Base-by-base conservation (phyloP, 2,329 filamentous ascomycete genomes). In the Penicillium hesseltinei region DNA sequence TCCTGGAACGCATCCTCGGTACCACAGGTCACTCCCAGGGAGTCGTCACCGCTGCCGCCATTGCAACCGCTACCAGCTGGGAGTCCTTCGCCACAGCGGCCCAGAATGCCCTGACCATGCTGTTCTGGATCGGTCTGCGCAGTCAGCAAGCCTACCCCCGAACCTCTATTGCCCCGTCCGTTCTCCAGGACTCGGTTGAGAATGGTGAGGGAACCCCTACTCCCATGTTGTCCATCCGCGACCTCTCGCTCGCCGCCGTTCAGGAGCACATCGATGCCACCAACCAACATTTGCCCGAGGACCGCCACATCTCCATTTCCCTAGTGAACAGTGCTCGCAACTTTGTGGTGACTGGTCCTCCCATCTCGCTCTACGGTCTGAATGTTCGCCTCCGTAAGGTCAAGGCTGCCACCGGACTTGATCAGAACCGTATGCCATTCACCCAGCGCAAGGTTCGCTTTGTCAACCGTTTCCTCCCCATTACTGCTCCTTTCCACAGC, bases 401-500 rank as follows among this genome's bases (percentile, higher is more conserved):
- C 73, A 99, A 97, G 82, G 93, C 94, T 2, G 89, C 94, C 5
- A 97, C 94, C n/a, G 94, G 95, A 43, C 82, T 99, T 39, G 94
- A 99, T 71, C 95, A 99, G 78, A 96, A 90, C 65, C 86, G 92
- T 58, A 88, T 97, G 53, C 95, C 95, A 7, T 92, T 91, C 80
- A 97, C 93, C 0, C 88, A 99, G 78, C 90, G 94, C 67, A 99
- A 99, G 79, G 84, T 97, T 56, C 91, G 94, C 70, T 99, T 99
- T 67, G 91, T 91, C 61, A 97, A 97, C 80, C 89, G 94, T 59
- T 99, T 99, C 82, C 80, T 99, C 59, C 95, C 94, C 46, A 99
- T 99, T 75, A 97, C 93, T 1, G 92, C 94, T 10, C 95, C 94
- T 5, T 99, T 99, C 83, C 94, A 99, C 82, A 99, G 94, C 83